A percentile compares a stretch with the other conserved stretches of the same genome.
Conservation (phyloP, 106 monocot species). For the Dendrobium huoshanense region DNA sequence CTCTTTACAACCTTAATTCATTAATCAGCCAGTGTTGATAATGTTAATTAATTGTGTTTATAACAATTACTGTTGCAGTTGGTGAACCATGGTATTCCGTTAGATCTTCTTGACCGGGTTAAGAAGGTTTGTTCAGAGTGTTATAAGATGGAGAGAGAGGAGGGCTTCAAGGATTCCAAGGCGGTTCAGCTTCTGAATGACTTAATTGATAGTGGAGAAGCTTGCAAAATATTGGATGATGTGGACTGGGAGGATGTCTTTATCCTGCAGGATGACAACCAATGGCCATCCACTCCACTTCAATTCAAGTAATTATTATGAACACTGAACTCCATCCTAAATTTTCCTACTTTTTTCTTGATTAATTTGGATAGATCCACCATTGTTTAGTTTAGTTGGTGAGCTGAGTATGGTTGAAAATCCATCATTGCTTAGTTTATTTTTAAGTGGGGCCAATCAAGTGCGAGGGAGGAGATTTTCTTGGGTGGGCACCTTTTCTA, state of each 20-base stretch:
- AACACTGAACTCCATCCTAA: constrained; percentile 32
- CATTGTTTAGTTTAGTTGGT: no score
- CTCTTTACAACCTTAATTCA: no score
- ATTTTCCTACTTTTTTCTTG: no score
- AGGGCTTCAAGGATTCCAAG: constrained; percentile 37
- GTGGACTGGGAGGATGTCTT: constrained; percentile 65
- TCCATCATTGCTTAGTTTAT: no score
- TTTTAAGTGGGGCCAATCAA: no score
- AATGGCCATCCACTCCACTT: constrained; percentile 45
- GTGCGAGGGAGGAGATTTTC: no score
- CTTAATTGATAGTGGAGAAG: constrained; percentile 4
- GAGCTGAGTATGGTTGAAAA: no score
- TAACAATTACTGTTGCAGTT: constrained; percentile 19
- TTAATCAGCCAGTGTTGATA: not conserved
- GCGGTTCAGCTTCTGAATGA: constrained; percentile 32
- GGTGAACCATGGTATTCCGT: constrained; percentile 57
- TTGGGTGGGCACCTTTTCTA: no score
- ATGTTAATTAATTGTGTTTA: not conserved
- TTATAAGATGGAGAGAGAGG: constrained; percentile 47
- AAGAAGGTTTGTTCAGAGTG: constrained; percentile 52
- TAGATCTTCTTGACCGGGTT: constrained; percentile 46
- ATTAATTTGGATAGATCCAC: no score
- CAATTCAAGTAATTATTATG: constrained; percentile 54
- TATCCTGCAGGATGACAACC: constrained; percentile 32
- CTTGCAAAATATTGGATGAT: constrained; percentile 14